These are phyloP conservation scores for Malbranchea cinnamomea DNA, from an alignment of 2,329 filamentous ascomycete genomes.

Conservation along the genomic window DNA sequence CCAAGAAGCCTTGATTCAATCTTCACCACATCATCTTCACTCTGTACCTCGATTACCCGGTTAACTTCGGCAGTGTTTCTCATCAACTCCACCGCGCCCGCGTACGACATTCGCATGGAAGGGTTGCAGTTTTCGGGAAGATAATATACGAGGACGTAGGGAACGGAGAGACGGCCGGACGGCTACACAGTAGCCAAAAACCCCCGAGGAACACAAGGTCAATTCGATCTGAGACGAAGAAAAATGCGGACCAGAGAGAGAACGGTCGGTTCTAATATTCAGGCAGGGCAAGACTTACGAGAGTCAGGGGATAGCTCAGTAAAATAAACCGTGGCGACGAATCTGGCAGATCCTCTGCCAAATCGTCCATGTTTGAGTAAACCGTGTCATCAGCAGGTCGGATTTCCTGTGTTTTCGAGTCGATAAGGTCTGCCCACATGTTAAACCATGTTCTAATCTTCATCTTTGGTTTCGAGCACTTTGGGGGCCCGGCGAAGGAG, in stretches of 20 bases:
- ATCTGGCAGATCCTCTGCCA: constrained; percentile 82
- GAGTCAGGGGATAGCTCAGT: constrained; percentile 75
- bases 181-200: constrained; percentile 35
- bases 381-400: constrained; percentile 65
- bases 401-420: constrained; percentile 82
- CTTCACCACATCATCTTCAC: constrained; percentile 65
- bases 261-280: not conserved
- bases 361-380: constrained; percentile 65
- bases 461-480: not conserved
- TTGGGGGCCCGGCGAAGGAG: not conserved
- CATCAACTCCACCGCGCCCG: constrained; percentile 90
- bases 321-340: constrained; percentile 81
- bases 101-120: constrained; percentile 83
- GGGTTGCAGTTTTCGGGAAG: constrained; percentile 82
- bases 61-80: constrained; percentile 84
- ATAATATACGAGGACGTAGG: constrained; percentile 91
- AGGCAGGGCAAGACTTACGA: constrained; percentile 37
- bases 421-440: constrained; percentile 59
- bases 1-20: constrained; percentile 51
- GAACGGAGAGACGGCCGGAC: constrained; percentile 71
- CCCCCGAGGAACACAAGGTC: not conserved
- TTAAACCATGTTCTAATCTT: constrained; percentile 1
- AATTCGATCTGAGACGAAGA: not conserved
- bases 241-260: not conserved
- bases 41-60: constrained; percentile 70